Conservation (phyloP, 129 eudicot genomes). For the Pittosporum tobira region DNA sequence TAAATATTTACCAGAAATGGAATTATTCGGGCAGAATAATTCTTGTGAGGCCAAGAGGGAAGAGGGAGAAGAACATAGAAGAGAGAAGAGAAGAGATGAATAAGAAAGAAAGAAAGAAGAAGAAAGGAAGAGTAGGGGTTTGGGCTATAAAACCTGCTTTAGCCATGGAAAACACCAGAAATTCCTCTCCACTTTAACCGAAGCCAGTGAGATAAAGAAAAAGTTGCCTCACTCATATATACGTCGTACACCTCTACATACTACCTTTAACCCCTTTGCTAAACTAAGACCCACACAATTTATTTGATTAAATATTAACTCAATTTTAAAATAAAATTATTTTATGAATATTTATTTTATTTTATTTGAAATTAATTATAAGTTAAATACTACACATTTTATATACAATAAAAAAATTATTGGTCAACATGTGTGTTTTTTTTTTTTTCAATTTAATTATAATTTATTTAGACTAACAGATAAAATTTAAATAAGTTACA, state of each 20-base stretch:
- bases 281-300: constrained; percentile 33
- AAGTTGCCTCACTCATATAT: constrained; percentile 20
- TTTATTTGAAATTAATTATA: too few species aligned
- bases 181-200: constrained; percentile 54
- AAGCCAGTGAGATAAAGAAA: constrained; percentile 53
- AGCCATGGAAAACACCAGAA: constrained; percentile 54
- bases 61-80: not conserved
- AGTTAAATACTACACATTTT: too few species aligned
- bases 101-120: constrained; percentile 4
- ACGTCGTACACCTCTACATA: not conserved
- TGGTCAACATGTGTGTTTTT: too few species aligned
- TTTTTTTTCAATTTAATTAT: too few species aligned
- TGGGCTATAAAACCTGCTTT: constrained; percentile 44
- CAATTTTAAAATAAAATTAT: too few species aligned
- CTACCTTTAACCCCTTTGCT: constrained; percentile 37
- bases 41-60: not conserved
- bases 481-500: too few species aligned
- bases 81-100: not conserved
- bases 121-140: constrained; percentile 14
- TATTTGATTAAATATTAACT: too few species aligned
- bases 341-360: too few species aligned
- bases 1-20: too few species aligned
- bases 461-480: too few species aligned
- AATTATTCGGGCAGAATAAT: not conserved
- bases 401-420: too few species aligned